phyloP scores from a whole-genome alignment of 495 filamentous ascomycete genomes.

The Penicillium parvum region DNA sequence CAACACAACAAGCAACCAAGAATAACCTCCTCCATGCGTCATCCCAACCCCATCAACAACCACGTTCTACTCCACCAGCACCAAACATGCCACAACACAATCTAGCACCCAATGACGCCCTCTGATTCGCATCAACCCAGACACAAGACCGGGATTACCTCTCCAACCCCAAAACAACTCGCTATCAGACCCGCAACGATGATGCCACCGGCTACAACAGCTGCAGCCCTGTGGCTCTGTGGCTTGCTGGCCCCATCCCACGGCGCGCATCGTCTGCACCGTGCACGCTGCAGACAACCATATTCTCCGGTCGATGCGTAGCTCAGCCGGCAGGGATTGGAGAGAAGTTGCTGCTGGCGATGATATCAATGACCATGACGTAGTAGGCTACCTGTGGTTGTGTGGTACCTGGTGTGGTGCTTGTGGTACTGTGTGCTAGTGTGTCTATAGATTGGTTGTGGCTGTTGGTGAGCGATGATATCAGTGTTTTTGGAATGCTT shows the following conservation, averaged over 20 bases:
- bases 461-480: conserved; percentile 11
- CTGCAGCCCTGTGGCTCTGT: conserved; percentile 11
- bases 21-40: no score
- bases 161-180: conserved; percentile 6
- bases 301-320: conserved; percentile 10
- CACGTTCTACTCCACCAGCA: conserved; percentile 12
- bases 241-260: conserved; percentile 1
- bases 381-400: conserved; percentile 8
- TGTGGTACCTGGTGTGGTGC: conserved; percentile 6
- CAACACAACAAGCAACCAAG: no score
- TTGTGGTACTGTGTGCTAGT: neutral
- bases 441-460: conserved; percentile 9
- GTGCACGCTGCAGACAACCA: conserved; percentile 19
- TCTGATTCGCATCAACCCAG: conserved; percentile 13
- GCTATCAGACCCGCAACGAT: conserved; percentile 15
- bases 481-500: conserved; percentile 8
- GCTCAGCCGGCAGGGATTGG: conserved; percentile 8
- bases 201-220: conserved; percentile 11
- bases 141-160: conserved; percentile 9
- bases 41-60: conserved; percentile 8
- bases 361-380: conserved; percentile 28
- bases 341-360: neutral
- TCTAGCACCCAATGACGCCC: conserved; percentile 1
- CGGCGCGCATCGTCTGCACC: conserved; percentile 10
- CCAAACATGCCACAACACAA: conserved; percentile 6